Conservation (phyloP, 2,329 filamentous ascomycete species). For the Verticillium nonalfalfae region DNA sequence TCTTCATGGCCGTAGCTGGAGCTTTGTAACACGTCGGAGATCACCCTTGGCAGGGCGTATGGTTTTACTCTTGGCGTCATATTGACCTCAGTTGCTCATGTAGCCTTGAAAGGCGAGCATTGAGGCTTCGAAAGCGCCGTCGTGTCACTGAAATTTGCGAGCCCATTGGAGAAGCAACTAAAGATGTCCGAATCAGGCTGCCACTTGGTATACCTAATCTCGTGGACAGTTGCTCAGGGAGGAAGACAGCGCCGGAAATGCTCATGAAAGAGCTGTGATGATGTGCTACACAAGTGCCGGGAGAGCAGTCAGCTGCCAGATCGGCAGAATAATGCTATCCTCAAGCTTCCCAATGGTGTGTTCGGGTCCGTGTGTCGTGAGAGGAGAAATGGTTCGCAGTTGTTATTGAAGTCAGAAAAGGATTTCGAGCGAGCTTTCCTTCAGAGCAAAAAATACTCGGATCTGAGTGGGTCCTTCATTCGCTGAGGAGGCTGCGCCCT, state of each 20-base stretch:
- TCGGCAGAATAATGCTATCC: too few species aligned
- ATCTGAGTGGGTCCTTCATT: not conserved
- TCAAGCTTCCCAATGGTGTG: too few species aligned
- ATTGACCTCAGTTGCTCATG: conserved; percentile 74
- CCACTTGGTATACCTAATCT: not conserved
- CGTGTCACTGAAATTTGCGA: not conserved
- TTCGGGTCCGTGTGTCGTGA: not conserved
- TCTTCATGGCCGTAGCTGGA: conserved; percentile 68
- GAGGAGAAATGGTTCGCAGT: not conserved
- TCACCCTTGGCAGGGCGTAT: conserved; percentile 81
- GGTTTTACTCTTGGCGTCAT: conserved; percentile 73
- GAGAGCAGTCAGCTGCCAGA: not conserved
- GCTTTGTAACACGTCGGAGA: conserved; percentile 92
- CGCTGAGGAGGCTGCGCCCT: not conserved
- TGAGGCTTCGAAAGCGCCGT: conserved; percentile 88
- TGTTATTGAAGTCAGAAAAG: not conserved
- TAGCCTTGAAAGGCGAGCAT: conserved; percentile 9
- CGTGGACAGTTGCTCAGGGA: not conserved
- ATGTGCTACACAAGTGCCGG: not conserved
- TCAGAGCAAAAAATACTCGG: not conserved
- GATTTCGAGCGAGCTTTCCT: not conserved
- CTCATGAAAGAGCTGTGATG: not conserved
- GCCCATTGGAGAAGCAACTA: not conserved
- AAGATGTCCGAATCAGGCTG: too few species aligned
- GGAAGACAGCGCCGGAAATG: not conserved